Conservation (phyloP, 139 green algal genomes). For the Coelastrella sp. region DNA sequence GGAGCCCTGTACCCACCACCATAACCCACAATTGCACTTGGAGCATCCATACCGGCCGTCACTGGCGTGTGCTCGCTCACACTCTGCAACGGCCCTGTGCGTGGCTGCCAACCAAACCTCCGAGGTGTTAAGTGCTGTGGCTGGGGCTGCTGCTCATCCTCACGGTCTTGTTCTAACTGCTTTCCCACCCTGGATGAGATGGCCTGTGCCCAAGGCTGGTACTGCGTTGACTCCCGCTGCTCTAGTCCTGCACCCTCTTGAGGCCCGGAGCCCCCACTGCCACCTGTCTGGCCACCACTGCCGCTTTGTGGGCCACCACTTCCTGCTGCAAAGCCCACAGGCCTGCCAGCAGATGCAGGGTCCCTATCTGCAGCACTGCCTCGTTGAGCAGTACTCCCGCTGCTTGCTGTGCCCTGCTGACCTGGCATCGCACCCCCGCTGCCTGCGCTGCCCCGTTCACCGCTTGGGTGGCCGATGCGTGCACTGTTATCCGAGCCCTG, state of each 20-base stretch:
- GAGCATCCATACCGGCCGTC: background rate
- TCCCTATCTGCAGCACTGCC: background rate
- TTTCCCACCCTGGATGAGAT: background rate
- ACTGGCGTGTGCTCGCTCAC: background rate
- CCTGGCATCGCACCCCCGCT: background rate
- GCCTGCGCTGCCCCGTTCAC: background rate
- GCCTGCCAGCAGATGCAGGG: background rate
- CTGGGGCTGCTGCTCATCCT: background rate
- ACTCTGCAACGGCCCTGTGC: background rate
- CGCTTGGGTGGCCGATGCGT: background rate
- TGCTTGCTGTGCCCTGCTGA: background rate
- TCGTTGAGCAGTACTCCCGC: background rate
- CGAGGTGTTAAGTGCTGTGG: background rate
- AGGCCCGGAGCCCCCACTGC: background rate
- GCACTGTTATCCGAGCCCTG: background rate
- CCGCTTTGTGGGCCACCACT: background rate
- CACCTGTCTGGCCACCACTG: slow-evolving; percentile 10
- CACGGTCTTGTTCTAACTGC: background rate
- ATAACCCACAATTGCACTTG: background rate
- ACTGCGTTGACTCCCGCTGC: background rate
- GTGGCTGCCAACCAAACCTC: background rate
- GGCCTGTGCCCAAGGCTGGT: slow-evolving; percentile 23
- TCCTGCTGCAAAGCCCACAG: slow-evolving; percentile 1
- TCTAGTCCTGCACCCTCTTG: background rate
- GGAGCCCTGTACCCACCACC: no score